Percentiles rank a stretch among this genome's conserved stretches.
Conservation (phyloP, 148 eudicot genomes). For the Vaccinium myrtillus region DNA sequence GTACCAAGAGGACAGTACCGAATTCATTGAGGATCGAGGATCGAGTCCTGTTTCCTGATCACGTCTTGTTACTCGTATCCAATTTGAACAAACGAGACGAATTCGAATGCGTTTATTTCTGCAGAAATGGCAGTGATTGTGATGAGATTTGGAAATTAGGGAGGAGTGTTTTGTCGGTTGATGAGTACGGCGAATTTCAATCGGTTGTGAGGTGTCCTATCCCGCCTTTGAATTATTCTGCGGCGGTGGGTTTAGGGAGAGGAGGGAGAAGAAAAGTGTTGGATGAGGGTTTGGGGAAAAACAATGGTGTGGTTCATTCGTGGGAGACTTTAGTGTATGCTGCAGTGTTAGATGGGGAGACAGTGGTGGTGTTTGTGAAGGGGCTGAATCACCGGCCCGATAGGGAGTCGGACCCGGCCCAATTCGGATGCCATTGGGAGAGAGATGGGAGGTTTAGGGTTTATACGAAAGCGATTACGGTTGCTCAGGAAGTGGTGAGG, state of each 20-base stretch:
- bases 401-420: constrained; percentile 57
- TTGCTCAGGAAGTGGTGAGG: constrained; percentile 88
- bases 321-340: constrained; percentile 80
- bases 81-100: constrained; percentile 25
- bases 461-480: constrained; percentile 54
- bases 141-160: not conserved
- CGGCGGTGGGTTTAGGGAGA: constrained; percentile 39
- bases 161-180: constrained; percentile 44
- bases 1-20: not conserved
- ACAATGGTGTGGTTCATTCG: constrained; percentile 23
- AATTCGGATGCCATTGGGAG: constrained; percentile 62
- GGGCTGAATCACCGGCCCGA: constrained; percentile 74
- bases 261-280: not conserved
- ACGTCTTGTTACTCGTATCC: constrained; percentile 52
- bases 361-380: constrained; percentile 71
- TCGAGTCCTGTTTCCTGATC: constrained; percentile 70
- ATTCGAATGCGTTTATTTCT: constrained; percentile 60
- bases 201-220: constrained; percentile 72
- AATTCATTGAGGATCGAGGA: constrained; percentile 31
- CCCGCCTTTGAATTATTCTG: constrained; percentile 53
- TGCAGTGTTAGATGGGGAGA: constrained; percentile 57
- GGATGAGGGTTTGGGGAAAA: constrained; percentile 11
- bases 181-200: constrained; percentile 44
- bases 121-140: not conserved
- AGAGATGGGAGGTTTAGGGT: constrained; percentile 20